Evolutionary conservation across 495 filamentous ascomycete species (phyloP).

Genomic region (Penicillium nucicola): DNA sequence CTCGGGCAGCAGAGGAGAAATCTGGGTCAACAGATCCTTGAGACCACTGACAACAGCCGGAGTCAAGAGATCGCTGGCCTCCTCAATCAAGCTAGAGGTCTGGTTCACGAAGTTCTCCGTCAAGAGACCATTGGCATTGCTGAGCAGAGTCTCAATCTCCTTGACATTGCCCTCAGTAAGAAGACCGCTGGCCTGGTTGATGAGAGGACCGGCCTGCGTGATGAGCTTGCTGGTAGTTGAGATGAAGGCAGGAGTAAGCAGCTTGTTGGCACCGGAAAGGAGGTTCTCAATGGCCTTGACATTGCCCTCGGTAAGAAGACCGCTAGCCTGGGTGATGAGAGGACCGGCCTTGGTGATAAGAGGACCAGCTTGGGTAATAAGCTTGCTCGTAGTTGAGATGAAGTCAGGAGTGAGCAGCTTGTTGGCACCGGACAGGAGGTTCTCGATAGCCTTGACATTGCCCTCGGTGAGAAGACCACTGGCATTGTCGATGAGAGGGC

Average conservation of each 20-base stretch:
- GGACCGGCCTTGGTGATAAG: constrained; percentile 20
- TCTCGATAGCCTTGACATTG: not conserved
- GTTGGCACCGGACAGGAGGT: not conserved
- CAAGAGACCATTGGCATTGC: constrained; percentile 35
- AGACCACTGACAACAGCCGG: constrained; percentile 36
- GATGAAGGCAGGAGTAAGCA: constrained; percentile 10
- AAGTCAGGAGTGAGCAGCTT: constrained; percentile 5
- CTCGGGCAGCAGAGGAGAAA: constrained; percentile 9
- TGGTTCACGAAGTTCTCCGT: constrained; percentile 26
- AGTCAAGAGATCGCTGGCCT: constrained; percentile 30
- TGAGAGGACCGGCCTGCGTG: constrained; percentile 31
- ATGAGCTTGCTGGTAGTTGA: constrained; percentile 31
- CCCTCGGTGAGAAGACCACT: constrained; percentile 5
- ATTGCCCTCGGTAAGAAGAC: constrained; percentile 4
- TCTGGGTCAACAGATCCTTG: constrained; percentile 34
- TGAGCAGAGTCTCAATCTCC: constrained; percentile 34
- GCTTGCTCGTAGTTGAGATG: constrained; percentile 9
- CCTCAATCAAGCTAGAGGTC: constrained; percentile 24
- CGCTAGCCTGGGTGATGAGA: constrained; percentile 22
- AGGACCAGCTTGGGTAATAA: constrained; percentile 23
- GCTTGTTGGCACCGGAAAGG: not conserved
- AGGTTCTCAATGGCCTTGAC: not conserved
- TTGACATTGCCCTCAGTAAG: constrained; percentile 32
- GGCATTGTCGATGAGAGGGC: constrained; percentile 21
- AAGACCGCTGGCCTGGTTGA: constrained; percentile 29